Percentiles rank a stretch among this genome's conserved stretches.
phyloP scores from a whole-genome alignment of 2,329 filamentous ascomycete genomes.

The Talaromyces sp. region DNA sequence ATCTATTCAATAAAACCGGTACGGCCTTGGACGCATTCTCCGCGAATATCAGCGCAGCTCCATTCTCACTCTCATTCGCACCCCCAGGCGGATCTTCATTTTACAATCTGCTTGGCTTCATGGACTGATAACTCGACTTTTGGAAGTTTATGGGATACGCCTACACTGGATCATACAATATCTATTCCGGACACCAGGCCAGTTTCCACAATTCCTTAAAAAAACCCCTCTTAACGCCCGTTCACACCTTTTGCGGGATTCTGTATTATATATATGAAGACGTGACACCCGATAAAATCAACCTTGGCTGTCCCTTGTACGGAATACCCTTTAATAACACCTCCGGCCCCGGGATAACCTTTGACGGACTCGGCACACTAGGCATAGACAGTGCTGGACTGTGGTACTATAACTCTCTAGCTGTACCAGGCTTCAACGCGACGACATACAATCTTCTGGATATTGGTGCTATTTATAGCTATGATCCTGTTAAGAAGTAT shows the following conservation, averaged over 20 bases:
- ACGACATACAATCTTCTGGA: slow-evolving; percentile 6
- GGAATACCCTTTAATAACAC: slow-evolving; percentile 12
- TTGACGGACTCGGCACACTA: slow-evolving; percentile 33
- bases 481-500: slow-evolving; percentile 55
- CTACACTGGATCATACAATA: slow-evolving; percentile 43
- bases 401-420: slow-evolving; percentile 83
- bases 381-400: slow-evolving; percentile 44
- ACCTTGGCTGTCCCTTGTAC: slow-evolving; percentile 11
- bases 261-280: slow-evolving; percentile 10
- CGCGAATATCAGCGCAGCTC: not conserved
- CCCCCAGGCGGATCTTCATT: slow-evolving; percentile 37
- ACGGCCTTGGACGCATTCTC: slow-evolving; percentile 1
- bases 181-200: slow-evolving; percentile 5
- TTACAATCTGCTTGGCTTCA: slow-evolving; percentile 47
- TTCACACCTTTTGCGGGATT: not conserved
- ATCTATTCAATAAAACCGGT: slow-evolving; percentile 5
- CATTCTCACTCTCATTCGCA: slow-evolving; percentile 26
- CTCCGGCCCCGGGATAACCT: slow-evolving; percentile 4
- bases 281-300: slow-evolving; percentile 13
- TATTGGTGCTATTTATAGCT: slow-evolving; percentile 59
- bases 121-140: slow-evolving; percentile 50
- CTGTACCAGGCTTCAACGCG: slow-evolving; percentile 58
- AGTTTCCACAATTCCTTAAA: slow-evolving; percentile 2
- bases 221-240: slow-evolving; percentile 6
- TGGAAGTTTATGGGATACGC: slow-evolving; percentile 77